Conservation (phyloP, 495 filamentous ascomycete genomes). For the Jackrogersella minutella region DNA sequence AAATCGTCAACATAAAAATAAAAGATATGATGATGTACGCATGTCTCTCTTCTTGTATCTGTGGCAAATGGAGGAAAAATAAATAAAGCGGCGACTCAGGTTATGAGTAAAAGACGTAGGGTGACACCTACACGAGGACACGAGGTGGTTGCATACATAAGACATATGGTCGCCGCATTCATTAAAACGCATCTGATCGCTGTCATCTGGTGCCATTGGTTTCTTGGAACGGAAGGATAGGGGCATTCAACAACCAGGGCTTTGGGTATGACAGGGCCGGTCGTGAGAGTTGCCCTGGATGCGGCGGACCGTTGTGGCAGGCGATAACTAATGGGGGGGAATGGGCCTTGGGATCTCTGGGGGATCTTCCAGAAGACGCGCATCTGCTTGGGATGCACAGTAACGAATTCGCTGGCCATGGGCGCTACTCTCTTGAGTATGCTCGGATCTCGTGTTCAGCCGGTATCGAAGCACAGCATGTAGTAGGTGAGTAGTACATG, state of each 20-base stretch:
- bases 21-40: too few relatives aligned
- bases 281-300: constrained; percentile 21
- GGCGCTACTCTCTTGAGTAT: constrained; percentile 4
- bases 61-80: constrained; percentile 22
- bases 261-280: constrained; percentile 29
- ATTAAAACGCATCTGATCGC: constrained; percentile 28
- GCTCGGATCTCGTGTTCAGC: constrained; percentile 36
- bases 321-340: constrained; percentile 18
- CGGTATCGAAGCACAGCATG: constrained; percentile 28
- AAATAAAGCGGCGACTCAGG: constrained; percentile 23
- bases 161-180: constrained; percentile 33
- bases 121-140: constrained; percentile 32
- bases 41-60: constrained; percentile 13
- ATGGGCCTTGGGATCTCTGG: neutral
- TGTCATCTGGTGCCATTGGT: constrained; percentile 33
- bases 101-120: constrained; percentile 5
- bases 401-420: constrained; percentile 21
- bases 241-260: constrained; percentile 27
- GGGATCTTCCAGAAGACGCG: neutral
- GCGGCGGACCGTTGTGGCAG: constrained; percentile 30
- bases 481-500: constrained; percentile 14
- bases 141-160: constrained; percentile 35
- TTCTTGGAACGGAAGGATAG: constrained; percentile 31
- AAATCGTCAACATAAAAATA: constrained; percentile 15
- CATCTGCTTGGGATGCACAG: constrained; percentile 12